A percentile compares a stretch with the other conserved stretches of the same genome.
These are phyloP conservation scores for Zygnema cylindricum DNA, from an alignment of 139 green algal genomes.

Conservation along the genomic window DNA sequence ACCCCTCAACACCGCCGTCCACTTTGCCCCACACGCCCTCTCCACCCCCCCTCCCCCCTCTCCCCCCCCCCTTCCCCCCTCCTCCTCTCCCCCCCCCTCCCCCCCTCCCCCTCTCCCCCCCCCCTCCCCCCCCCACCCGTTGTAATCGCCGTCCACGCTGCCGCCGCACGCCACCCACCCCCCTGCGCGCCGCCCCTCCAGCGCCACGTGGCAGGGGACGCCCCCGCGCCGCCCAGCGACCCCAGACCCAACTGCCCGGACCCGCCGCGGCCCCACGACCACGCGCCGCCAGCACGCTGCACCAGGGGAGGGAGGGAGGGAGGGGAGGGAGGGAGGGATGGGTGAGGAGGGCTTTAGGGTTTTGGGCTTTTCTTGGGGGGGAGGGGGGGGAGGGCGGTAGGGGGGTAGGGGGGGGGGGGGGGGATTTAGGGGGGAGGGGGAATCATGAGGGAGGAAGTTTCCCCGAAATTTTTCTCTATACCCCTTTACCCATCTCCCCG, in stretches of 20 bases:
- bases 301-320: background rate
- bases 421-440: background rate
- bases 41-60: background rate
- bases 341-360: background rate
- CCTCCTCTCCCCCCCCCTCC: background rate
- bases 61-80: background rate
- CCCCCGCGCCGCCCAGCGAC: background rate
- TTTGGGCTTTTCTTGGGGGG: background rate
- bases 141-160: conserved; percentile 14
- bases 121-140: background rate
- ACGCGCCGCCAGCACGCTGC: background rate
- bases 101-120: conserved; percentile 24
- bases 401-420: too few relatives aligned
- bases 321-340: background rate
- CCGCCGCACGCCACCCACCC: background rate
- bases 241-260: background rate
- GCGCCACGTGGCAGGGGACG: background rate
- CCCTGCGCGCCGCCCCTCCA: conserved; percentile 2
- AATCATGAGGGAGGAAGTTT: too few relatives aligned
- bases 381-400: conserved; percentile 12
- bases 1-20: background rate
- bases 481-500: background rate
- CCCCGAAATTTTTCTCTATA: conserved; percentile 20
- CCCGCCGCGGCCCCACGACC: too few relatives aligned
- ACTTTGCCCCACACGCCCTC: background rate